These are phyloP conservation scores for Nephelium lappaceum DNA, from an alignment of 345 rosid genomes.

Conservation along the genomic window DNA sequence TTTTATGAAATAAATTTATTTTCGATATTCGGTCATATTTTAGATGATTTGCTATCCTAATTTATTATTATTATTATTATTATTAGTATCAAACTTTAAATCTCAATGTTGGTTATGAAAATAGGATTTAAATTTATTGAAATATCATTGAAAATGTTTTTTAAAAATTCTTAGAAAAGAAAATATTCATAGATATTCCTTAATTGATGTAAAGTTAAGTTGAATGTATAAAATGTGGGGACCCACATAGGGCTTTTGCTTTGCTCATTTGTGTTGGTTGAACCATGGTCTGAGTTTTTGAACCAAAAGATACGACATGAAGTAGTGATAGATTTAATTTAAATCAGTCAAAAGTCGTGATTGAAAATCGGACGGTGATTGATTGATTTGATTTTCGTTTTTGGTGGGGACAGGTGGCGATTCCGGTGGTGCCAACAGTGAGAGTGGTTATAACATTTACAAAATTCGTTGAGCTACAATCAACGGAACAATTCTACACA, in stretches of 20 bases:
- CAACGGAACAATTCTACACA: constrained; percentile 82
- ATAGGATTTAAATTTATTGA: too few species aligned
- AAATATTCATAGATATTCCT: too few species aligned
- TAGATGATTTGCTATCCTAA: too few species aligned
- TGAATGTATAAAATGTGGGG: neutral
- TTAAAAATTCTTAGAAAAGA: too few species aligned
- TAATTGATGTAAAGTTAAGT: too few species aligned
- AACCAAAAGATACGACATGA: neutral
- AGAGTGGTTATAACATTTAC: constrained; percentile 95
- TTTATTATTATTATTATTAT: too few species aligned
- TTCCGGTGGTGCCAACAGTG: constrained; percentile 97
- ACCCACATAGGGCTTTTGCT: neutral
- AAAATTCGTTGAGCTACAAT: constrained; percentile 78
- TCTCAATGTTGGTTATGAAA: too few species aligned
- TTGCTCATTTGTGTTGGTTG: neutral
- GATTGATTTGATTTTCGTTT: constrained; percentile 14
- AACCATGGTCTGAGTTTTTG: constrained; percentile 11
- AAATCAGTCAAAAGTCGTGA: neutral
- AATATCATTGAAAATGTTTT: too few species aligned
- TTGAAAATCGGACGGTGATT: neutral
- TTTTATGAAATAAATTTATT: too few species aligned
- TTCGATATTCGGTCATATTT: too few species aligned
- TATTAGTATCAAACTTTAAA: too few species aligned
- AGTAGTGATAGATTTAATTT: too few species aligned
- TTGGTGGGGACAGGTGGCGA: constrained; percentile 68